phyloP scores from a whole-genome alignment of 2,329 filamentous ascomycete genomes.

The Apiospora arundinis region DNA sequence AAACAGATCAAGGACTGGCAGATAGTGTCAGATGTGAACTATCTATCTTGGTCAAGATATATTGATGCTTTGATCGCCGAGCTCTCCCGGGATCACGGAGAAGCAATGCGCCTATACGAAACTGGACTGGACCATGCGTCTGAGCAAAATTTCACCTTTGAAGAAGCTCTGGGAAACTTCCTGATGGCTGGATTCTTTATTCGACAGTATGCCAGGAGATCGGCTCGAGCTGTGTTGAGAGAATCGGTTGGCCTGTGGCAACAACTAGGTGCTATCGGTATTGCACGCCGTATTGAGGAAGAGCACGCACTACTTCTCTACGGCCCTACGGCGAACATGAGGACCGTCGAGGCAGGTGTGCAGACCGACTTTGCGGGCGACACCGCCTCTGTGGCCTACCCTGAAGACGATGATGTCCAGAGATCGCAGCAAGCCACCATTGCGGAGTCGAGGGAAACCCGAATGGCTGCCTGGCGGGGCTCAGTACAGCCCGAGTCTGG shows the following conservation, averaged over 20 bases:
- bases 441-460: conserved; percentile 60
- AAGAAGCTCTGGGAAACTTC: conserved; percentile 77
- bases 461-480: conserved; percentile 68
- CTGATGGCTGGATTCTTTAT: conserved; percentile 76
- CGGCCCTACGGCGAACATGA: conserved; percentile 63
- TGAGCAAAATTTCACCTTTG: conserved; percentile 69
- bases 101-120: conserved; percentile 70
- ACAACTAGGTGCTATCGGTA: conserved; percentile 71
- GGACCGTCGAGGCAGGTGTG: conserved; percentile 66
- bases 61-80: conserved; percentile 74
- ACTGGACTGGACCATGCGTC: conserved; percentile 74
- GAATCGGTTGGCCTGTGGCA: conserved; percentile 74
- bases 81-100: conserved; percentile 60
- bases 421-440: conserved; percentile 52
- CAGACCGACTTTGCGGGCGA: conserved; percentile 76
- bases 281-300: conserved; percentile 70
- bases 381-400: conserved; percentile 58
- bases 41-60: conserved; percentile 71
- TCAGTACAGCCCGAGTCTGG: conserved; percentile 65
- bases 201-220: conserved; percentile 67
- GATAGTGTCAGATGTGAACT: conserved; percentile 71
- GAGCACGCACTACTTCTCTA: conserved; percentile 73
- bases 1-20: conserved; percentile 70
- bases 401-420: conserved; percentile 49
- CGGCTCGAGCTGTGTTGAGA: conserved; percentile 71